Evolutionary conservation across 1,139 yeast genomes (phyloP).

Genomic region (Keqinozyma sinolaborantium): DNA sequence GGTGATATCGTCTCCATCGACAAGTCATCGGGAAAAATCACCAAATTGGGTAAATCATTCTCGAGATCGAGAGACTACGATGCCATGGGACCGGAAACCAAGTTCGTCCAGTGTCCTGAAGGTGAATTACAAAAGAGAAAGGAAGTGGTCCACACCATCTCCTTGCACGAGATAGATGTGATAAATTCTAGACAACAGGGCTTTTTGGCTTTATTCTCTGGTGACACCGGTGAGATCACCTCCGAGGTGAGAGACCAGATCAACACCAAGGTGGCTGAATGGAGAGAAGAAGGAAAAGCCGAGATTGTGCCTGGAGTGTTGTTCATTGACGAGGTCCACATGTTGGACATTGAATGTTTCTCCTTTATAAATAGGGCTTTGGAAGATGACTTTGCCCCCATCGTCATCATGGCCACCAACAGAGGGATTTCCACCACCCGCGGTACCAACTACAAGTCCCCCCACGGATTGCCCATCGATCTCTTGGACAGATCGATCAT

Average conservation of each 20-base stretch:
- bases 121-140: conserved; percentile 96
- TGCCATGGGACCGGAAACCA: conserved; percentile 98
- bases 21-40: conserved; percentile 90
- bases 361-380: conserved; percentile 93
- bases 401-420: conserved; percentile 98
- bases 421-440: conserved; percentile 90
- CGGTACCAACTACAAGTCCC: conserved; percentile 91
- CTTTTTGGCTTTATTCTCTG: conserved; percentile 89
- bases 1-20: conserved; percentile 97
- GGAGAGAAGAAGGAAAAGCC: conserved; percentile 99
- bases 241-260: conserved; percentile 96
- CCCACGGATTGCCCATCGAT: conserved; percentile 96
- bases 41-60: conserved; percentile 92
- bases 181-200: conserved; percentile 98
- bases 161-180: conserved; percentile 96
- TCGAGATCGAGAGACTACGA: conserved; percentile 97
- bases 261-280: conserved; percentile 93
- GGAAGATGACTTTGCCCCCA: conserved; percentile 95
- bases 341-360: conserved; percentile 97
- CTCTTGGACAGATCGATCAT: conserved; percentile 91
- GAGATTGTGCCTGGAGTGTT: conserved; percentile 98
- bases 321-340: conserved; percentile 97
- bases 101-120: conserved; percentile 97
- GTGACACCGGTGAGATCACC: conserved; percentile 97
- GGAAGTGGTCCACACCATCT: conserved; percentile 94